Percentiles rank a stretch among this genome's conserved stretches.
These are phyloP conservation scores for Candida dubliniensis DNA, from an alignment of 1,139 yeast species.

Conservation along the genomic window DNA sequence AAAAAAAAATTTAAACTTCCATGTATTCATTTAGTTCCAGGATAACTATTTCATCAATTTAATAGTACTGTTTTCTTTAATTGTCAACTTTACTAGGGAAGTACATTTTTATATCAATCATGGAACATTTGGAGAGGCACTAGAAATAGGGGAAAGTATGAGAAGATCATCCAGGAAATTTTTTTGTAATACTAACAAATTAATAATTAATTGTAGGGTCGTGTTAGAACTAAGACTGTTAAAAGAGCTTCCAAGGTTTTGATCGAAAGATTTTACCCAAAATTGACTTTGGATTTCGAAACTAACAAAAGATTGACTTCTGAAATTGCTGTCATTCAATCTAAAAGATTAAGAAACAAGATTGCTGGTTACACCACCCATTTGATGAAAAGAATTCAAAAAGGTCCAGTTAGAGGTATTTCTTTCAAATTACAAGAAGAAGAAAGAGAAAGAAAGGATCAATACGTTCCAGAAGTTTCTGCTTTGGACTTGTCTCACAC, in stretches of 20 bases:
- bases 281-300: conserved; percentile 99
- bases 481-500: conserved; percentile 98
- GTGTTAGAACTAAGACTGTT: conserved; percentile 99
- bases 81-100: too few species aligned
- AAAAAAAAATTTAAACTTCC: too few species aligned
- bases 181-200: conserved; percentile 28
- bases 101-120: too few species aligned
- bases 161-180: too few species aligned
- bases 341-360: conserved; percentile 99
- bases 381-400: conserved; percentile 99
- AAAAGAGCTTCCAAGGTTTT: conserved; percentile 99
- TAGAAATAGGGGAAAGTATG: too few species aligned
- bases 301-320: conserved; percentile 99
- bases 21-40: too few species aligned
- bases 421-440: conserved; percentile 99
- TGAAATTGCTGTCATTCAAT: conserved; percentile 98
- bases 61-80: too few species aligned
- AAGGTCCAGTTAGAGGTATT: conserved; percentile 99
- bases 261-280: conserved; percentile 99
- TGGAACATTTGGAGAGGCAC: too few species aligned
- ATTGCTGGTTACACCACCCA: conserved; percentile 99
- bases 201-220: conserved; percentile 60
- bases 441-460: conserved; percentile 99
- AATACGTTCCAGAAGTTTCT: conserved; percentile 99
- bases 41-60: too few species aligned